These are phyloP conservation scores for Ophiocordyceps sinensis DNA, from an alignment of 2,329 filamentous ascomycete species.

Conservation along the genomic window DNA sequence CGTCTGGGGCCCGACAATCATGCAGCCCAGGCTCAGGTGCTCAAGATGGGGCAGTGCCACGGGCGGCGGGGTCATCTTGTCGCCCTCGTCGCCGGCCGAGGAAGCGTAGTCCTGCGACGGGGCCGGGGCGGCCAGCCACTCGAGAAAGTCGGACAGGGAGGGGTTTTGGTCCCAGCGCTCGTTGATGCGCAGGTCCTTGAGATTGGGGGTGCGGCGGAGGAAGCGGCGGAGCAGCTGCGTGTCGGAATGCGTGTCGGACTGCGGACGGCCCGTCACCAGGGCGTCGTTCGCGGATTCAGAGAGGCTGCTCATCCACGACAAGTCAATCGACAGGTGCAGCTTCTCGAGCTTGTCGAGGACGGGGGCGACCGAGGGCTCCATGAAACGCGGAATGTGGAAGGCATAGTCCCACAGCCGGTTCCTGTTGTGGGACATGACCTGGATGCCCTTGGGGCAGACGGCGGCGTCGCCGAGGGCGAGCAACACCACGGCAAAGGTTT, in stretches of 20 bases:
- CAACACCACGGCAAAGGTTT: constrained; percentile 25
- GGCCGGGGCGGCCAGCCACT: constrained; percentile 4
- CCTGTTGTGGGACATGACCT: constrained; percentile 27
- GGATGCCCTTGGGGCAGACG: constrained; percentile 25
- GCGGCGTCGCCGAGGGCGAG: constrained; percentile 25
- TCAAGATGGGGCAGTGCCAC: constrained; percentile 20
- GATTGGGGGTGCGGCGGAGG: constrained; percentile 15
- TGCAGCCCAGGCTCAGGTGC: constrained; percentile 28
- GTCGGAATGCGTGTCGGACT: constrained; percentile 3
- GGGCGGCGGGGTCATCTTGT: constrained; percentile 5
- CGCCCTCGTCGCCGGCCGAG: background rate
- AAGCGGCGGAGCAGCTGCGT: constrained; percentile 9
- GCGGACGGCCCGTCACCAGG: background rate
- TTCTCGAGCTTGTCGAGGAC: constrained; percentile 31
- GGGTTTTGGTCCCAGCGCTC: constrained; percentile 3
- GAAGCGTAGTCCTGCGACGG: background rate
- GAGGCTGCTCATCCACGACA: constrained; percentile 3
- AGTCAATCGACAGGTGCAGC: constrained; percentile 20
- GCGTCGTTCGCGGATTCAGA: background rate
- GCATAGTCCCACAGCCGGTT: constrained; percentile 22
- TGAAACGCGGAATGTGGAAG: constrained; percentile 29
- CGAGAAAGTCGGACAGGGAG: background rate
- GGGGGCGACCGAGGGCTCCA: constrained; percentile 19
- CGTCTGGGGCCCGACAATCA: constrained; percentile 11
- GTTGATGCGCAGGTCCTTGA: constrained; percentile 28